Percentiles rank a stretch among this genome's conserved stretches.
Evolutionary conservation across 1,284 basidiomycete species (phyloP).

Genomic region (Phylloporus gajari): DNA sequence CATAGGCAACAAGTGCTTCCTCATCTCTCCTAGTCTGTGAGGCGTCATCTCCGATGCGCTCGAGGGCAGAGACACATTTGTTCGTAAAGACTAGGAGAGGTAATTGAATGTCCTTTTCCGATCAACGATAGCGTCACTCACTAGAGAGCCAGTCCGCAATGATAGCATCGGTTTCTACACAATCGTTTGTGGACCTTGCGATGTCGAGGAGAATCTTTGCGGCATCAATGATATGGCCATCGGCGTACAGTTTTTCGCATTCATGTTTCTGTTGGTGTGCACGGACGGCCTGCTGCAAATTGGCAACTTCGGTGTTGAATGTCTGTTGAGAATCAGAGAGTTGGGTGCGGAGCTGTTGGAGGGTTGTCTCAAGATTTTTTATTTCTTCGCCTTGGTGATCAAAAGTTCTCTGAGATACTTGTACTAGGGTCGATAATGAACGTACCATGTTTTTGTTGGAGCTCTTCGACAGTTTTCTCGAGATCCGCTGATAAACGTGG

Average conservation of each 20-base stretch:
- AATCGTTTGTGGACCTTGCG: too few species aligned
- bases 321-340: too few species aligned
- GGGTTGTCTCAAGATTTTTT: background rate
- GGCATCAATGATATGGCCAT: too few species aligned
- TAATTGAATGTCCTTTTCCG: background rate
- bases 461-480: background rate
- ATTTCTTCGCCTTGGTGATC: background rate
- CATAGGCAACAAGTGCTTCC: background rate
- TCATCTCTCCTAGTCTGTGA: background rate
- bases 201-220: too few species aligned
- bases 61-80: background rate
- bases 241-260: too few species aligned
- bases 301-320: too few species aligned
- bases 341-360: too few species aligned
- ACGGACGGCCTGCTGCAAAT: too few species aligned
- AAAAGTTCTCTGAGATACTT: background rate
- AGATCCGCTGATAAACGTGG: background rate
- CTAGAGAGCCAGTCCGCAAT: background rate
- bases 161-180: too few species aligned
- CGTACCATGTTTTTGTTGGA: background rate
- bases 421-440: background rate
- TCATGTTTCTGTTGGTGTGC: too few species aligned
- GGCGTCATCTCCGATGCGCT: background rate
- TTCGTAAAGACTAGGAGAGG: background rate
- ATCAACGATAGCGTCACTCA: too few species aligned